phyloP scores from a whole-genome alignment of 257 asterid genomes.

The Cordia subcordata region DNA sequence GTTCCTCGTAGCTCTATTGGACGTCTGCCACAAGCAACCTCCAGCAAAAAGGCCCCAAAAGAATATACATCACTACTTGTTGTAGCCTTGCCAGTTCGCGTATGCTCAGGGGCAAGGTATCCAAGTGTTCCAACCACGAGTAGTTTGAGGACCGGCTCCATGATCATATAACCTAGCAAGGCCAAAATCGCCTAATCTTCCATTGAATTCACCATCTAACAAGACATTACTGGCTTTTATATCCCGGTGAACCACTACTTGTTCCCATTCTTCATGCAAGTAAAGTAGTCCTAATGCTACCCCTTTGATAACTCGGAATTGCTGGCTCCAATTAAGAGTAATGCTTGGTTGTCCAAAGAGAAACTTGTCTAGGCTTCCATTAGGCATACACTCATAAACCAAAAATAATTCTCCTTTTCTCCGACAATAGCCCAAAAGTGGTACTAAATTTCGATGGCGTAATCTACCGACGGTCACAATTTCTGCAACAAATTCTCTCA shows the following conservation, averaged over 20 bases:
- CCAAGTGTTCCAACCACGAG: conserved; percentile 73
- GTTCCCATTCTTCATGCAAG: conserved; percentile 82
- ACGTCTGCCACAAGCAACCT: conserved; percentile 50
- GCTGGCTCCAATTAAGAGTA: conserved; percentile 58
- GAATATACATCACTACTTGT: conserved; percentile 55
- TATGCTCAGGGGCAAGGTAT: conserved; percentile 64
- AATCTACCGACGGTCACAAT: conserved; percentile 66
- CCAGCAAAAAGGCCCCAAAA: conserved; percentile 45
- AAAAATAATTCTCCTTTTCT: conserved; percentile 49
- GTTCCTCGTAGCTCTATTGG: conserved; percentile 39
- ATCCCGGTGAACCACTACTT: conserved; percentile 73
- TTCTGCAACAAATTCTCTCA: conserved; percentile 76
- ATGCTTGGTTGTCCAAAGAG: conserved; percentile 24
- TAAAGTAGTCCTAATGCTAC: conserved; percentile 60
- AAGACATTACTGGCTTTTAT: conserved; percentile 68
- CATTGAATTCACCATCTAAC: conserved; percentile 56
- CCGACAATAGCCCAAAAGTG: conserved; percentile 86
- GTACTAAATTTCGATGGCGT: conserved; percentile 63
- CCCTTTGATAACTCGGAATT: conserved; percentile 60
- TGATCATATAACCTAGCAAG: conserved; percentile 64
- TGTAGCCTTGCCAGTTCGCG: conserved; percentile 56
- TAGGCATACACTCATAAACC: conserved; percentile 57
- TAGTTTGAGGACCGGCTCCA: conserved; percentile 47
- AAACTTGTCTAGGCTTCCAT: conserved; percentile 65
- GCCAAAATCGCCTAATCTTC: conserved; percentile 69